phyloP scores from a whole-genome alignment of 2,329 filamentous ascomycete genomes.

The Aspergillus unguis region DNA sequence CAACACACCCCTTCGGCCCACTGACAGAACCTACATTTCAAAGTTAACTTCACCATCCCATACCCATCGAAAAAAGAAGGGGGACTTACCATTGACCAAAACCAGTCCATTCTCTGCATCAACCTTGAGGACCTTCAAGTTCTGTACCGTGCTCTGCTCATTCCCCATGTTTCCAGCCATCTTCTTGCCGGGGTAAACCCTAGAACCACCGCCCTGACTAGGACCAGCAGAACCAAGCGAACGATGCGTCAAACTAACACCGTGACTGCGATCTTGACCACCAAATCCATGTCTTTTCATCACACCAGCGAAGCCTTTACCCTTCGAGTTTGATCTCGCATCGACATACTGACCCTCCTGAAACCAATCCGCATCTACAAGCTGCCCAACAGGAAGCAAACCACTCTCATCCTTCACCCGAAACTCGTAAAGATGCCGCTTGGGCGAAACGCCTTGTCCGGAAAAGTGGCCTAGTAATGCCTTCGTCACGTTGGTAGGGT shows the following conservation, averaged over 20 bases:
- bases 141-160: slow-evolving; percentile 83
- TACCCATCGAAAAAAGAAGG: not conserved
- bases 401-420: slow-evolving; percentile 71
- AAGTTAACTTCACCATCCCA: slow-evolving; percentile 4
- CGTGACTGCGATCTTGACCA: slow-evolving; percentile 88
- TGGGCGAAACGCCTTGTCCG: slow-evolving; percentile 74
- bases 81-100: slow-evolving; percentile 68
- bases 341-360: slow-evolving; percentile 87
- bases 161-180: slow-evolving; percentile 97
- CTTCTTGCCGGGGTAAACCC: slow-evolving; percentile 93
- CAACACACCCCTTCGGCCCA: slow-evolving; percentile 80
- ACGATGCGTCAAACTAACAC: slow-evolving; percentile 91
- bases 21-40: slow-evolving; percentile 61
- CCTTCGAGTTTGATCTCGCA: slow-evolving; percentile 71
- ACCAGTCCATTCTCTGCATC: slow-evolving; percentile 84
- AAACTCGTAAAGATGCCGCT: slow-evolving; percentile 82
- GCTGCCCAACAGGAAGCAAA: slow-evolving; percentile 69
- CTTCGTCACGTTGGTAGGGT: slow-evolving; percentile 71
- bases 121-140: slow-evolving; percentile 82
- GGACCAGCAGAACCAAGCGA: slow-evolving; percentile 87
- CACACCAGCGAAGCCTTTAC: slow-evolving; percentile 92
- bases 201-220: slow-evolving; percentile 85
- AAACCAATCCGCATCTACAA: slow-evolving; percentile 86
- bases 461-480: slow-evolving; percentile 87
- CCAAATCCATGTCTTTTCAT: slow-evolving; percentile 95